Evolutionary conservation across 1,284 basidiomycete species (phyloP), one percentile per base, ranked within the genome.

Genomic region (Pseudozyma hubeiensis): DNA sequence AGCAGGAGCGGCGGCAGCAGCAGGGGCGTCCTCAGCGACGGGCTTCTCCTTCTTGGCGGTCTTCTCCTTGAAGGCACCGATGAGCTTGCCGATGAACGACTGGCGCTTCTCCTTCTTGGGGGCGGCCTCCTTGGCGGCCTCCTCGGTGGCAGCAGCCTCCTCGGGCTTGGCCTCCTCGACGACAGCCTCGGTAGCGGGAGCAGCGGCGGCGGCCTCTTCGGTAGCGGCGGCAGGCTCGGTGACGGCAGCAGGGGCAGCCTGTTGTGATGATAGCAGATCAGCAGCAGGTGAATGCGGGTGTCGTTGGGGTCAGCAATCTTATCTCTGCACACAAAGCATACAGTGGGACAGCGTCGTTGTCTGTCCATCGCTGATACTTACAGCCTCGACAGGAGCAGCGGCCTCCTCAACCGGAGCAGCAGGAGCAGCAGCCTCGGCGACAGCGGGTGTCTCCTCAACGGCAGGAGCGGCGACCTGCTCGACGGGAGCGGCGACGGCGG

Each of bases 101-200:
- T 66, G 63, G 35, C 77, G 77, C 77, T 79, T 79, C 71, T 79
- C 77, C 77, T 79, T 79, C 77, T 79, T 79, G 59, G 76, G 77
- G 29, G 73, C 47, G 40, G 58, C 53, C 57, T 72, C 73, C 60
- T 75, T 67, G 52, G 73, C 56, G n/a, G 61, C 60, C 51, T 69
- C 70, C 44, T 65, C 74, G 45, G 54, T 37, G 34, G 69, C 63
- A 51, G 60, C 67, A n/a, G 63, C 48, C 57, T 63, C 75, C n/a
- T 53, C 54, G 45, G 62, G 46, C 37, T 58, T 46, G 35, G 63
- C 43, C 41, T 53, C 52, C 35, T 53, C 52, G 31, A 45, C 48
- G 43, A 51, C 39, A 35, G 56, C 56, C 30, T 46, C 63, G 30
- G 54, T 46, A 19, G 50, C 60, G 35, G 56, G 39, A 9, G 61